Conservation (phyloP, 1,139 yeast genomes). For the Suhomyces atakaporum region DNA sequence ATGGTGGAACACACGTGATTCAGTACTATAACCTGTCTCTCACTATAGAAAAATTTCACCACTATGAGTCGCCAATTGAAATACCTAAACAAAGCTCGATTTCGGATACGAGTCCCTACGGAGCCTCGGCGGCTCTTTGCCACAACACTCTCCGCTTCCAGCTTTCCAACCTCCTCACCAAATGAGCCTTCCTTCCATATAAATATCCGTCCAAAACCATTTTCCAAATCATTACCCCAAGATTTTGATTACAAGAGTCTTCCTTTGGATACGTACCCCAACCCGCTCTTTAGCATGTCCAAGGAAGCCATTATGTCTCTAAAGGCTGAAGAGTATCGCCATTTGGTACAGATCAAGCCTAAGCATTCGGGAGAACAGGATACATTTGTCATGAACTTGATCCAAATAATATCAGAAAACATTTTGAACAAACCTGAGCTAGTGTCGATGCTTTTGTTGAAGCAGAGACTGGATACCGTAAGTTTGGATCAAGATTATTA, state of each 20-base stretch:
- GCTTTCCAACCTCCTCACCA: background rate
- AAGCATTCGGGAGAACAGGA: conserved; percentile 29
- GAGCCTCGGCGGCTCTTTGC: too few relatives aligned
- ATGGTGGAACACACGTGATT: too few relatives aligned
- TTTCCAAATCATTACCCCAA: conserved; percentile 2
- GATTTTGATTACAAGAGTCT: conserved; percentile 12
- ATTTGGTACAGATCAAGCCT: conserved; percentile 31
- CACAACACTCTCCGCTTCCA: conserved; percentile 1
- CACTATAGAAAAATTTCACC: too few relatives aligned
- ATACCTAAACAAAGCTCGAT: too few relatives aligned
- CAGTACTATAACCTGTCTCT: too few relatives aligned
- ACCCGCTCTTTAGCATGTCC: conserved; percentile 36
- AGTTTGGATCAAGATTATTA: conserved; percentile 16
- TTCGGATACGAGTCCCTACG: too few relatives aligned
- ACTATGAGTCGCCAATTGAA: too few relatives aligned
- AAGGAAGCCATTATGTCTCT: conserved; percentile 28
- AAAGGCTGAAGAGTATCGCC: conserved; percentile 24
- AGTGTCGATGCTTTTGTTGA: conserved; percentile 24
- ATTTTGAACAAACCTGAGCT: conserved; percentile 28
- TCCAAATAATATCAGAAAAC: conserved; percentile 32
- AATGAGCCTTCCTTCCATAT: conserved; percentile 9
- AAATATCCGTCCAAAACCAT: conserved; percentile 12
- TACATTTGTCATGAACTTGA: conserved; percentile 30
- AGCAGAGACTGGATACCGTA: conserved; percentile 14
- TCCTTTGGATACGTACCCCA: conserved; percentile 29